phyloP scores from a whole-genome alignment of 495 filamentous ascomycete species.

The Penicillium samsonianum region DNA sequence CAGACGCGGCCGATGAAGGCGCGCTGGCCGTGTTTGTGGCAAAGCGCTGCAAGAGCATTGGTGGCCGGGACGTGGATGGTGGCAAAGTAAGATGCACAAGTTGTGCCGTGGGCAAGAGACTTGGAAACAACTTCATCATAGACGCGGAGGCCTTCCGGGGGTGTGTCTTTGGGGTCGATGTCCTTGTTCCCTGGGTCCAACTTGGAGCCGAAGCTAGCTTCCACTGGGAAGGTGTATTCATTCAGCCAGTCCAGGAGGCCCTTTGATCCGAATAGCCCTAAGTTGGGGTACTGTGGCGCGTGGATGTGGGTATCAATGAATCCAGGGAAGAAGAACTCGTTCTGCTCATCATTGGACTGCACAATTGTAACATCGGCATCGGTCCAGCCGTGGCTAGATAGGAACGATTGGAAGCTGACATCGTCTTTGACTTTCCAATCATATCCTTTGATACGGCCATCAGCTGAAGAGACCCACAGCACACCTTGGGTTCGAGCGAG shows the following conservation, averaged over 20 bases:
- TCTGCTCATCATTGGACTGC: conserved; percentile 18
- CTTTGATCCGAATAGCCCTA: conserved; percentile 83
- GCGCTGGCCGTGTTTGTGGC: conserved; percentile 70
- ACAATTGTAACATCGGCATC: no score
- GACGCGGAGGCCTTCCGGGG: conserved; percentile 51
- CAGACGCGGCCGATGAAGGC: conserved; percentile 85
- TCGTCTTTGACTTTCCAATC: conserved; percentile 33
- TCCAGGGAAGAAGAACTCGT: conserved; percentile 86
- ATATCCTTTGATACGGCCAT: conserved; percentile 57
- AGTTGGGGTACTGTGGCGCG: conserved; percentile 88
- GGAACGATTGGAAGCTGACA: neutral
- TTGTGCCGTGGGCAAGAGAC: conserved; percentile 85
- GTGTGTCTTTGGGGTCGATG: conserved; percentile 2
- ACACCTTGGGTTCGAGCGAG: conserved; percentile 50
- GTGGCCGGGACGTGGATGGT: conserved; percentile 77
- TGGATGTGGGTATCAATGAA: conserved; percentile 96
- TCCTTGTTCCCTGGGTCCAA: neutral
- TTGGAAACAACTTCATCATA: conserved; percentile 73
- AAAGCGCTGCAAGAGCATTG: conserved; percentile 83
- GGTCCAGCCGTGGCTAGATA: no score
- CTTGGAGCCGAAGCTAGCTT: conserved; percentile 60
- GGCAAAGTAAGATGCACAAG: conserved; percentile 85
- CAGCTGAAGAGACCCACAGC: conserved; percentile 60
- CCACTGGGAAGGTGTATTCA: conserved; percentile 91
- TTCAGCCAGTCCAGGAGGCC: conserved; percentile 88